These are phyloP conservation scores for Orbilia javanica DNA, from an alignment of 2,329 filamentous ascomycete species.

Conservation along the genomic window DNA sequence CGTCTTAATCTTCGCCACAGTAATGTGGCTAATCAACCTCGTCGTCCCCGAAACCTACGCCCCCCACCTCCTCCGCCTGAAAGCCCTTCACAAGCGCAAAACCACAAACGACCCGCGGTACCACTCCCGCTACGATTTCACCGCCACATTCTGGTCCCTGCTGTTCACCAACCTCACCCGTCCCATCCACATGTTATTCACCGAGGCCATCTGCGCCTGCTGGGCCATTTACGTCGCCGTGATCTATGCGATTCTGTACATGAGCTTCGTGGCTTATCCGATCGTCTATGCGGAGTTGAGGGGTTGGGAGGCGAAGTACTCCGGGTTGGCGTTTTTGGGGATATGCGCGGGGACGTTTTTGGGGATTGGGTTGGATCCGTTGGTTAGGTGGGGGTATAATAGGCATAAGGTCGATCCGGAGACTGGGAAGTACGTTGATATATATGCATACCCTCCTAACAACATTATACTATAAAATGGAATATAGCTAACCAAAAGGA, in stretches of 20 bases:
- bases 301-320: constrained; percentile 80
- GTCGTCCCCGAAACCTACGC: constrained; percentile 81
- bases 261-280: constrained; percentile 85
- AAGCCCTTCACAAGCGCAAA: constrained; percentile 74
- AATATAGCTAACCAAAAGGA: not conserved
- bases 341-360: constrained; percentile 73
- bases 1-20: constrained; percentile 77
- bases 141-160: constrained; percentile 72
- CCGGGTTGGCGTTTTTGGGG: constrained; percentile 83
- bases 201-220: constrained; percentile 83
- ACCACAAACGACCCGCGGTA: constrained; percentile 78
- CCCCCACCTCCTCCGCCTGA: constrained; percentile 76
- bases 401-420: constrained; percentile 78
- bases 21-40: constrained; percentile 72
- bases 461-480: not conserved
- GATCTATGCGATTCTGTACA: constrained; percentile 86
- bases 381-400: constrained; percentile 83
- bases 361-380: constrained; percentile 72
- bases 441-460: not conserved
- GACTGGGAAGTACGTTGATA: constrained; percentile 72
- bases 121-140: constrained; percentile 81
- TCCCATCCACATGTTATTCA: constrained; percentile 81
- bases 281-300: constrained; percentile 68
- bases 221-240: constrained; percentile 80
- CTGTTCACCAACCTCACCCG: constrained; percentile 81